Evolutionary conservation across 768 basidiomycete genomes (phyloP), one percentile per base, ranked within the genome.

Genomic region (Leccinum aurantiacum): DNA sequence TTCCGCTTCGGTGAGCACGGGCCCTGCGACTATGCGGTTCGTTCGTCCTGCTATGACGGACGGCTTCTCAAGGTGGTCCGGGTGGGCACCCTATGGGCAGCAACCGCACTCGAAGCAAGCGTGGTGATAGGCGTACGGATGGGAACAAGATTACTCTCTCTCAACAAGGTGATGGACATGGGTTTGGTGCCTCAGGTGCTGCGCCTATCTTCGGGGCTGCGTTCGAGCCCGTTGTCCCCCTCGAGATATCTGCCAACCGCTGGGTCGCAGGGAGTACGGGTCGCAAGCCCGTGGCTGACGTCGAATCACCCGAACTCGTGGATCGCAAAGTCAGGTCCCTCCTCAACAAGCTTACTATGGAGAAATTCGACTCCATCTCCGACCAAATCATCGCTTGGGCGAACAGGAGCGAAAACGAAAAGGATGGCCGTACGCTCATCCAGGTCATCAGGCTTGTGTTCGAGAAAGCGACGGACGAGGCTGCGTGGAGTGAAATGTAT

Each of bases 391-490:
- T 98, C 63, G 75, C 82, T 9, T 98, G 94, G 93, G 95, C 95
- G 31, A 96, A 98, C 83, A 92, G 85, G 78, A 92, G 90, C 4
- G 88, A 89, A 79, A 84, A 89, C 68, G 94, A 98, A 82, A 91
- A 86, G 71, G 93, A 98, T 69, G 94, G 95, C 29, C 9, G 9
- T 31, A 96, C 95, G 4, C 85, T 98, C 61, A 96, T 96, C 66
- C 92, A 95, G 67, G 96, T 98, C 72, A 98, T 97, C 75, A 86
- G 89, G 59, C 88, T 97, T 55, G 91, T 98, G 33, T 98, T 97
- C 74, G 96, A 97, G 75, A 97, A 95, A 81, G 95, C 95, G 10
- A 97, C 93, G 7, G 95, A 97, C 73, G 95, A 97, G 74, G 93
- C 93, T 47, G 85, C 88, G 9, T 95, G 93, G 90, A 95, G 93